phyloP scores from a whole-genome alignment of 176 grass and related monocot genomes.

The Rhynchospora breviuscula region DNA sequence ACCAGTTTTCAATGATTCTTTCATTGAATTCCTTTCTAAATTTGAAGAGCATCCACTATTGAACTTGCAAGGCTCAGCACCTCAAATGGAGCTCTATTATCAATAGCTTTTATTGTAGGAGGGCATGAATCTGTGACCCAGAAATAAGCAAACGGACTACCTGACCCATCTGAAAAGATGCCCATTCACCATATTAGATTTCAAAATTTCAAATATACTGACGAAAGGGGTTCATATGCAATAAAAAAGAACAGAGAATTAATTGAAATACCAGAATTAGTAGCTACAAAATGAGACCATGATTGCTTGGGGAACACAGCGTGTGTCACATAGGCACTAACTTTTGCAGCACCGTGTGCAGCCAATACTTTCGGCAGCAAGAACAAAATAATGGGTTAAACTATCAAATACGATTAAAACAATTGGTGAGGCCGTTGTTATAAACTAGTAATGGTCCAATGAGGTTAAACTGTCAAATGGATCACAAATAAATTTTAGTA shows the following conservation, averaged over 20 bases:
- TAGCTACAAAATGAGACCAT: constrained; percentile 56
- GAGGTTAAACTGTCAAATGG: neutral
- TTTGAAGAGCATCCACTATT: constrained; percentile 2
- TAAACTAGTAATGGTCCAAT: too few relatives aligned
- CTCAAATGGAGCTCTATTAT: constrained; percentile 71
- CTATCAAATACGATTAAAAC: neutral
- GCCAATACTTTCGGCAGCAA: constrained; percentile 44
- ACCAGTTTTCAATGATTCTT: constrained; percentile 5
- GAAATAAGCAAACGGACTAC: constrained; percentile 12
- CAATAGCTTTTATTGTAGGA: constrained; percentile 65
- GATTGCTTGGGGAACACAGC: constrained; percentile 86
- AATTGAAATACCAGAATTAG: constrained; percentile 52
- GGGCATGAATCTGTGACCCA: constrained; percentile 17
- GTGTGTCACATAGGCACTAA: constrained; percentile 97
- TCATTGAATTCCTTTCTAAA: neutral
- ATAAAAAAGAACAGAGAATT: constrained; percentile 4
- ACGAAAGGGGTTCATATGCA: neutral
- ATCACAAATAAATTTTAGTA: constrained; percentile 22
- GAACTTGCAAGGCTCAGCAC: constrained; percentile 80
- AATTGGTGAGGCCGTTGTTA: too few relatives aligned
- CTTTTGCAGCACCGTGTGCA: constrained; percentile 61
- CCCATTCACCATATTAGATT: neutral
- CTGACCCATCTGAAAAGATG: constrained; percentile 10
- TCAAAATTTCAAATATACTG: neutral
- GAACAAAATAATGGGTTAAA: constrained; percentile 1